Evolutionary conservation across 768 basidiomycete species (phyloP).

Genomic region (Hericium coralloides): DNA sequence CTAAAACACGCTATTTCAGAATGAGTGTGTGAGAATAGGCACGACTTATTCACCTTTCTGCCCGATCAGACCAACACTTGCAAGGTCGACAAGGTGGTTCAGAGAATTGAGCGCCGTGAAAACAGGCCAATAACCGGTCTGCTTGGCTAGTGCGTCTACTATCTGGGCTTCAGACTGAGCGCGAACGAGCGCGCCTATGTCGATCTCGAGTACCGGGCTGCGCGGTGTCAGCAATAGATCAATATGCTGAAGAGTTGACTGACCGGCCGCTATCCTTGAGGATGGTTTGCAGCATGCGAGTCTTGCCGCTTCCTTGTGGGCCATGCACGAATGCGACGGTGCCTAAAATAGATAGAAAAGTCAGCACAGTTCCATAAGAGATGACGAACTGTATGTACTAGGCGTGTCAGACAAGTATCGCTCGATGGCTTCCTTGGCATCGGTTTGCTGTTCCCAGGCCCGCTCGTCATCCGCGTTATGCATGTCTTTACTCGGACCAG

Average conservation of each 20-base stretch:
- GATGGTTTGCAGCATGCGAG: conserved; percentile 43
- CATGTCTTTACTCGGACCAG: conserved; percentile 16
- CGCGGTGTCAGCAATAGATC: neutral
- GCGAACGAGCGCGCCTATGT: conserved; percentile 70
- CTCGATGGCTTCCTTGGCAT: conserved; percentile 60
- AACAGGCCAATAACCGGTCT: conserved; percentile 86
- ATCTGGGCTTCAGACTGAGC: conserved; percentile 61
- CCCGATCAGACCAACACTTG: conserved; percentile 88
- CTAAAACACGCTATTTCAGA: conserved; percentile 28
- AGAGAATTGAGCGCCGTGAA: conserved; percentile 80
- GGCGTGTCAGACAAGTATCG: conserved; percentile 75
- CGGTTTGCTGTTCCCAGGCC: conserved; percentile 80
- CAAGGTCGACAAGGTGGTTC: conserved; percentile 83
- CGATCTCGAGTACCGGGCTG: conserved; percentile 54
- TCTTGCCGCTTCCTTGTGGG: conserved; percentile 79
- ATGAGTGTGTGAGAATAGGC: neutral
- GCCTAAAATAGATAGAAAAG: conserved; percentile 29
- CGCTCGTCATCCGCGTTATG: conserved; percentile 24
- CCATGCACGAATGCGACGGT: conserved; percentile 75
- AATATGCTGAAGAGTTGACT: conserved; percentile 8
- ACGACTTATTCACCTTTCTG: conserved; percentile 61
- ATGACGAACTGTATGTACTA: conserved; percentile 27
- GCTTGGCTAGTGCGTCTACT: conserved; percentile 58
- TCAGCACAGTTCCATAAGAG: neutral
- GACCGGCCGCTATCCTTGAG: conserved; percentile 48